Evolutionary conservation across 108 stramenopile genomes (phyloP).

Genomic region (Fragilaria radians): DNA sequence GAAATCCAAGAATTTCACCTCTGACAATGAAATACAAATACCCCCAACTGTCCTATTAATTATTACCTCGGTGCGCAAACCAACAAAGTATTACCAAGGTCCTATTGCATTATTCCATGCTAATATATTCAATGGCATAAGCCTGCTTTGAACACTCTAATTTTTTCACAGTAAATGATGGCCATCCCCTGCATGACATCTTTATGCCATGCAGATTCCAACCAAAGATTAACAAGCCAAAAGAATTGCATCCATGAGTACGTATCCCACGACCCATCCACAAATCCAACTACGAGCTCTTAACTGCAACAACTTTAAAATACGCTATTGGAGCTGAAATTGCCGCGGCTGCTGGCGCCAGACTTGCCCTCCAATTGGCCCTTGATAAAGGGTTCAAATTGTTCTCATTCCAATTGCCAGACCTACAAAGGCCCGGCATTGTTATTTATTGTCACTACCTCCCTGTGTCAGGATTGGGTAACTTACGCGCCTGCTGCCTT

Average conservation of each 20-base stretch:
- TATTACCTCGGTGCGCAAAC: constrained; percentile 95
- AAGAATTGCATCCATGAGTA: constrained; percentile 25
- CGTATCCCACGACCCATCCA: too few relatives aligned
- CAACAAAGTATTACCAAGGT: constrained; percentile 97
- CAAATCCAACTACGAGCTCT: constrained; percentile 41
- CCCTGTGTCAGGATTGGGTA: constrained; percentile 97
- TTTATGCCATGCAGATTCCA: constrained; percentile 83
- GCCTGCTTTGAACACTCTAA: constrained; percentile 99
- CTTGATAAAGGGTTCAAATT: constrained; percentile 95
- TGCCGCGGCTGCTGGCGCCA: constrained; percentile 76
- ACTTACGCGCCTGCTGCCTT: constrained; percentile 97
- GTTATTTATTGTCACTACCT: constrained; percentile 98
- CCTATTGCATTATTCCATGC: constrained; percentile 96
- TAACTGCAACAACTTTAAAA: constrained; percentile 61
- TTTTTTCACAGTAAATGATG: constrained; percentile 97
- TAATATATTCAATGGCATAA: constrained; percentile 96
- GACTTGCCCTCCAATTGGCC: constrained; percentile 86
- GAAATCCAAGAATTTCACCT: constrained; percentile 98
- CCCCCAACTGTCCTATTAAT: constrained; percentile 97
- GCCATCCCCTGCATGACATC: constrained; percentile 84
- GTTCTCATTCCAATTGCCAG: constrained; percentile 96
- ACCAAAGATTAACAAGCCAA: constrained; percentile 70
- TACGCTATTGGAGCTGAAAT: constrained; percentile 83
- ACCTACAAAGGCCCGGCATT: constrained; percentile 90
- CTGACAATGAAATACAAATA: constrained; percentile 98